Evolutionary conservation across 1,284 basidiomycete genomes (phyloP).

Genomic region (Lentinula novae-zelandiae): DNA sequence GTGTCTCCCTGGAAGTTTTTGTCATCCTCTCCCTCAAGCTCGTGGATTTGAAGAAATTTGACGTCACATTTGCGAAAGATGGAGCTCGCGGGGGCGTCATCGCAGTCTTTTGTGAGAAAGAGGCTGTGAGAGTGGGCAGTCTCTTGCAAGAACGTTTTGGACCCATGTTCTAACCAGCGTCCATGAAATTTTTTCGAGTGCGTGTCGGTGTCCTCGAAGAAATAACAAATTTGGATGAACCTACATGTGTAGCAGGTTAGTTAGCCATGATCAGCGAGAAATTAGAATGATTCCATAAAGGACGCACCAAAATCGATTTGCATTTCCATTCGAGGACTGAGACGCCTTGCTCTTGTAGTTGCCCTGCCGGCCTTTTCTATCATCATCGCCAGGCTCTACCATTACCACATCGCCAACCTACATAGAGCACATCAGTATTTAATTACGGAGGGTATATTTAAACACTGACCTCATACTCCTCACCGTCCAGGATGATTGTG

Average conservation of each 20-base stretch:
- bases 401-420: conserved; percentile 61
- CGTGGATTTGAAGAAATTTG: conserved; percentile 33
- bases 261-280: neutral
- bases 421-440: neutral
- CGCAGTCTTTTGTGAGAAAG: conserved; percentile 51
- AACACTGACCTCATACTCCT: conserved; percentile 43
- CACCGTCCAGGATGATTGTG: conserved; percentile 51
- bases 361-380: conserved; percentile 24
- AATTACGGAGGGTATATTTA: neutral
- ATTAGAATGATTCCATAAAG: neutral
- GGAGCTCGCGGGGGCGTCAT: conserved; percentile 42
- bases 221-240: conserved; percentile 62
- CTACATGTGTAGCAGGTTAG: conserved; percentile 27
- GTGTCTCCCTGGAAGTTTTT: conserved; percentile 35
- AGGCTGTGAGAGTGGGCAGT: conserved; percentile 56
- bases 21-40: conserved; percentile 42
- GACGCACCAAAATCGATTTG: conserved; percentile 49
- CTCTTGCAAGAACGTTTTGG: conserved; percentile 61
- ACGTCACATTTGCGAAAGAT: conserved; percentile 57
- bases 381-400: conserved; percentile 49
- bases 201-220: conserved; percentile 40
- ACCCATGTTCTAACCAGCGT: conserved; percentile 64
- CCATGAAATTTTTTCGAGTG: conserved; percentile 46
- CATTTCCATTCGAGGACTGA: conserved; percentile 7
- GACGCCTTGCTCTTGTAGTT: conserved; percentile 1